Evolutionary conservation across 805 yeast species (phyloP).

Genomic region (Yarrowia divulgata): DNA sequence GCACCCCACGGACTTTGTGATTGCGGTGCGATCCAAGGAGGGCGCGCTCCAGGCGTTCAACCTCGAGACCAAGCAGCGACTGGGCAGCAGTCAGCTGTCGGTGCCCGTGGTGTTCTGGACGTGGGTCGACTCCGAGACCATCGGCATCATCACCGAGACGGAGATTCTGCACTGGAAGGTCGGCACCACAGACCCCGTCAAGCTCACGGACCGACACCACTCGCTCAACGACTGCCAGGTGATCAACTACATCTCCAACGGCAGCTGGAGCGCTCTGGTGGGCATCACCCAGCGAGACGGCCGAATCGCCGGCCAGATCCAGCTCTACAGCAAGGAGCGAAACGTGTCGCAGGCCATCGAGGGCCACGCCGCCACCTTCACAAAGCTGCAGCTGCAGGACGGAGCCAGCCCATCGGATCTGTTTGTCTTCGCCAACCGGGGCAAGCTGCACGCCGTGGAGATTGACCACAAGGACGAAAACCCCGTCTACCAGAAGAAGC

Average conservation of each 20-base stretch:
- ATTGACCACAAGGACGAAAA: slow-evolving; percentile 89
- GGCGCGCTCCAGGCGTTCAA: slow-evolving; percentile 95
- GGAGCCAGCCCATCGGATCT: slow-evolving; percentile 79
- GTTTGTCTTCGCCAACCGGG: slow-evolving; percentile 92
- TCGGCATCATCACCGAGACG: slow-evolving; percentile 85
- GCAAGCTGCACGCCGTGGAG: slow-evolving; percentile 89
- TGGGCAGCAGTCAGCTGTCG: slow-evolving; percentile 82
- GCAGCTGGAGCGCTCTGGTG: slow-evolving; percentile 92
- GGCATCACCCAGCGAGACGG: slow-evolving; percentile 96
- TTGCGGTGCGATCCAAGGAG: slow-evolving; percentile 94
- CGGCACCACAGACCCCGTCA: slow-evolving; percentile 76
- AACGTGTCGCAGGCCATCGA: slow-evolving; percentile 95
- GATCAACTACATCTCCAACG: slow-evolving; percentile 86
- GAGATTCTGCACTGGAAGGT: slow-evolving; percentile 82
- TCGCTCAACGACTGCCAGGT: slow-evolving; percentile 79
- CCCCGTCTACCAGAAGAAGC: slow-evolving; percentile 86
- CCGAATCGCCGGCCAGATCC: slow-evolving; percentile 94
- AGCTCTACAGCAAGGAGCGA: slow-evolving; percentile 85
- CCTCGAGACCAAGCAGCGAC: slow-evolving; percentile 82
- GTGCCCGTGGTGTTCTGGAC: slow-evolving; percentile 96
- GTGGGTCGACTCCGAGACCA: slow-evolving; percentile 76
- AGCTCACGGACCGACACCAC: slow-evolving; percentile 83
- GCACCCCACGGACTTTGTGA: slow-evolving; percentile 89
- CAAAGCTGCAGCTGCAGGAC: slow-evolving; percentile 74
- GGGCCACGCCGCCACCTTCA: slow-evolving; percentile 95